Conservation (phyloP, 768 basidiomycete species). For the Xerocomellus chrysenteron region DNA sequence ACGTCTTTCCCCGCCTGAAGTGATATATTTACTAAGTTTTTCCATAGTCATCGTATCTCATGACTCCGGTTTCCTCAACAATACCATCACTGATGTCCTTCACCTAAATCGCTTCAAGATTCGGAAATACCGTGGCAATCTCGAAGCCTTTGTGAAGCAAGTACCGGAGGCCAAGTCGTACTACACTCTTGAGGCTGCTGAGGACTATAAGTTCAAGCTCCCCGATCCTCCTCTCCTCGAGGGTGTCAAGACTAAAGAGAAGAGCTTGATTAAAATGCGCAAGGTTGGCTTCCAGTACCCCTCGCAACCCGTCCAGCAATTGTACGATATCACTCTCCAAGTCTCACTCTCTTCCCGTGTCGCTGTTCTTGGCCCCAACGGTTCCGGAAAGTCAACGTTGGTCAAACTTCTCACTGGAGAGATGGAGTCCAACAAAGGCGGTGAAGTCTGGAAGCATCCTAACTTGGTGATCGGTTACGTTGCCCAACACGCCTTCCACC, state of each 20-base stretch:
- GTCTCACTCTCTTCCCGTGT: conserved; percentile 98
- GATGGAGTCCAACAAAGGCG: conserved; percentile 93
- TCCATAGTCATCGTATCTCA: conserved; percentile 89
- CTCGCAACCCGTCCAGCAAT: conserved; percentile 78
- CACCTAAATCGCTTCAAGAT: conserved; percentile 99
- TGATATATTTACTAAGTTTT: conserved; percentile 7
- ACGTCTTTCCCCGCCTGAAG: conserved; percentile 30
- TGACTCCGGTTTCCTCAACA: conserved; percentile 96
- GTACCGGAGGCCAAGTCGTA: conserved; percentile 98
- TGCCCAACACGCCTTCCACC: conserved; percentile 99
- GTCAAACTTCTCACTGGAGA: conserved; percentile 97
- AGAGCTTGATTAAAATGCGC: conserved; percentile 95
- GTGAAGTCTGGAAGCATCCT: conserved; percentile 99
- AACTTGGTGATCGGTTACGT: conserved; percentile 99
- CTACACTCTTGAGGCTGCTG: conserved; percentile 92
- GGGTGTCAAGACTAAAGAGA: conserved; percentile 99
- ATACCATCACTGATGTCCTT: conserved; percentile 96
- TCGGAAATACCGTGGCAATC: conserved; percentile 91
- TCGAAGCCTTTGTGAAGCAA: conserved; percentile 89
- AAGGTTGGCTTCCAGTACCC: conserved; percentile 98
- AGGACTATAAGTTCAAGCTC: conserved; percentile 99
- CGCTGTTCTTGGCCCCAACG: conserved; percentile 97
- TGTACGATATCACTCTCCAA: conserved; percentile 94
- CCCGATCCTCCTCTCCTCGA: conserved; percentile 96
- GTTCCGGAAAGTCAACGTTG: conserved; percentile 96